Evolutionary conservation across 2,329 filamentous ascomycete species (phyloP).

Genomic region (Macrophomina pseudophaseolina): DNA sequence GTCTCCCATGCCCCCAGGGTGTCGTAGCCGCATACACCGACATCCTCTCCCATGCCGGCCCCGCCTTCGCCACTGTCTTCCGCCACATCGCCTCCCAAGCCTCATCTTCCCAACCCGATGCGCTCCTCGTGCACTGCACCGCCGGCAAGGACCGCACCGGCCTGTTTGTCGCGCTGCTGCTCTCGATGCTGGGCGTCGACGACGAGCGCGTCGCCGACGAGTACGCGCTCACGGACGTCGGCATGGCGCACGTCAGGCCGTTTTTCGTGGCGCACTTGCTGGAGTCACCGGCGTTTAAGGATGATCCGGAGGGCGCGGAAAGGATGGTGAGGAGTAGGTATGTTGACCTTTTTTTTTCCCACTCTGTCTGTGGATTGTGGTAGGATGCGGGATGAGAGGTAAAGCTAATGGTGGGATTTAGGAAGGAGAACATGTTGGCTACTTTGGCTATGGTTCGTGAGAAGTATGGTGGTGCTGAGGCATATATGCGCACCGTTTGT

Average conservation of each 20-base stretch:
- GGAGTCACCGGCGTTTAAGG: conserved; percentile 52
- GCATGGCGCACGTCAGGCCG: conserved; percentile 40
- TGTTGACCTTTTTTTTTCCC: conserved; percentile 49
- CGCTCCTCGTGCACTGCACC: conserved; percentile 73
- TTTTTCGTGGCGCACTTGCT: conserved; percentile 50
- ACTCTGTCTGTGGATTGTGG: conserved; percentile 31
- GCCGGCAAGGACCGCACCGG: conserved; percentile 81
- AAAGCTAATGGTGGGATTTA: conserved; percentile 32
- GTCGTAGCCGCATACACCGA: conserved; percentile 68
- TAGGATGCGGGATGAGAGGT: neutral
- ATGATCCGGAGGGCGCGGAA: conserved; percentile 30
- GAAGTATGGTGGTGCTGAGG: conserved; percentile 67
- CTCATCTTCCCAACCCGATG: conserved; percentile 40
- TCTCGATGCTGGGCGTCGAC: conserved; percentile 66
- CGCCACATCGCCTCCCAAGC: conserved; percentile 56
- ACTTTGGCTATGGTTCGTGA: conserved; percentile 61
- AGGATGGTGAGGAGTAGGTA: conserved; percentile 37
- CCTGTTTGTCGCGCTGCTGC: conserved; percentile 68
- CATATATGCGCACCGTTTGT: conserved; percentile 65
- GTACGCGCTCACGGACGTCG: conserved; percentile 70
- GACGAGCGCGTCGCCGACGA: conserved; percentile 66
- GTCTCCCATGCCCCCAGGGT: conserved; percentile 44
- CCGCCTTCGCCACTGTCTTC: conserved; percentile 65
- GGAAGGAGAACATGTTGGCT: conserved; percentile 54
- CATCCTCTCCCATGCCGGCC: conserved; percentile 62